Base-by-base conservation (phyloP, 2,329 filamentous ascomycete species). In the Pseudogymnoascus sp. region DNA sequence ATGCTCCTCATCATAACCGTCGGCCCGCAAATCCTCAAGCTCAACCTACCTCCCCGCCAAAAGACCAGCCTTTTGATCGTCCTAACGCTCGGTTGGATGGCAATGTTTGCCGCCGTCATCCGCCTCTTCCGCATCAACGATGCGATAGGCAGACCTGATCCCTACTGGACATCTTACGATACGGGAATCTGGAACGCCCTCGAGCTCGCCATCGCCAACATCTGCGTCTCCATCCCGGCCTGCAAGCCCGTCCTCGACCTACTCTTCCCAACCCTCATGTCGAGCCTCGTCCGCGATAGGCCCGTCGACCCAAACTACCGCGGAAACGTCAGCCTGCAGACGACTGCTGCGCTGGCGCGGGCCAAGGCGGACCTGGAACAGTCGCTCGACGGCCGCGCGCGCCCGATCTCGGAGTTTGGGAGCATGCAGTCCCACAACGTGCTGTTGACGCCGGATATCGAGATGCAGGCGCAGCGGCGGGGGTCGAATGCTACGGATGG, bases 1-100 rank as follows among this genome's bases (percentile, higher is more conserved):
- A 86, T 66, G 10, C 81, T 1, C 80, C 79, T 76, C 80, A 85
- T 69, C 74, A 85, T 19, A 76, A 73, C 0, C 73, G 86, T 5
- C 83, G 84, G 0, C 4, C 77, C 76, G 23, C 77, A 81, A 62
- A 68, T 84, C 3, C 69, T 72, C 23, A 64, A 71, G 0, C 73
- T 83, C 5, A 75, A 78, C 2, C 65, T 83, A 19, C 76, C 78
- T 60, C 79, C 75, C 72, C 79, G 76, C 68, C 81, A 80, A 71
- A 83, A 82, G 72, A 45, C 79, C 14, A 75, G 79, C 14, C 76
- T 83, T 2, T 72, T 73, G 4, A 65, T 81, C 65, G 82, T 84
- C 79, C 83, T 84, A 31, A 54, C 48, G 23, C 48, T 54, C 2
- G 48, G 48, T 8, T 54, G 48, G 48, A 54, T 54, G 48, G 48